A percentile compares a stretch with the other conserved stretches of the same genome.
phyloP scores from a whole-genome alignment of 2,329 filamentous ascomycete genomes.

The Cytospora chrysosperma region DNA sequence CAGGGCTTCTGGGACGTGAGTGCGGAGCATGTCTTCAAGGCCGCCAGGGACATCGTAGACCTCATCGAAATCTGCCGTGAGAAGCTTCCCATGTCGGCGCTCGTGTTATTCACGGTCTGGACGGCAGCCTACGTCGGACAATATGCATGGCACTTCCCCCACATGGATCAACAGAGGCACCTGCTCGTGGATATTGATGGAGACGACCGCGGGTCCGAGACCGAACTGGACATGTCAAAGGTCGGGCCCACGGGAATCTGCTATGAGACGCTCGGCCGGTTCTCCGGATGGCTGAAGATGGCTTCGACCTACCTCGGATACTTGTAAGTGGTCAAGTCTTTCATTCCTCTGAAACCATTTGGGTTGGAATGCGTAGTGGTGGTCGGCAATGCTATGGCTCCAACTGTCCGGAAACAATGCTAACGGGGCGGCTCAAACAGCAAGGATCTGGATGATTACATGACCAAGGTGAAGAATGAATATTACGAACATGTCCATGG shows the following conservation, averaged over 20 bases:
- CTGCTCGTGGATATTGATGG: slow-evolving; percentile 44
- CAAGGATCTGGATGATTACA: slow-evolving; percentile 53
- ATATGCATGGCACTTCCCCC: slow-evolving; percentile 65
- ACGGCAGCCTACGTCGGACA: slow-evolving; percentile 64
- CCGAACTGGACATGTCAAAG: slow-evolving; percentile 33
- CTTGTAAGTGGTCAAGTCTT: slow-evolving; percentile 33
- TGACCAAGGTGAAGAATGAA: slow-evolving; percentile 49
- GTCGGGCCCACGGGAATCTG: slow-evolving; percentile 47
- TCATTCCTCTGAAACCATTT: not conserved
- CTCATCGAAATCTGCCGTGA: slow-evolving; percentile 62
- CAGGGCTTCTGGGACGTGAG: slow-evolving; percentile 61
- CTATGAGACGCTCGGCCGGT: slow-evolving; percentile 49
- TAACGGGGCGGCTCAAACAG: slow-evolving; percentile 8
- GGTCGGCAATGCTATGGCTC: not conserved
- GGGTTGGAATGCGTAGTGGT: not conserved
- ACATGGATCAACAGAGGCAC: slow-evolving; percentile 61
- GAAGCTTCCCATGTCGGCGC: slow-evolving; percentile 64
- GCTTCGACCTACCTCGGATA: slow-evolving; percentile 55
- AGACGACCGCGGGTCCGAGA: slow-evolving; percentile 32
- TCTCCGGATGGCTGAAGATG: slow-evolving; percentile 55
- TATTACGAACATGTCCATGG: slow-evolving; percentile 36
- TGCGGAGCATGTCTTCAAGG: slow-evolving; percentile 61
- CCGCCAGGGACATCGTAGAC: slow-evolving; percentile 62
- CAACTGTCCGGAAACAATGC: not conserved
- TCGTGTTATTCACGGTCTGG: slow-evolving; percentile 67